These are phyloP conservation scores for Lepidium sativum DNA, from an alignment of 345 rosid genomes.

Conservation along the genomic window DNA sequence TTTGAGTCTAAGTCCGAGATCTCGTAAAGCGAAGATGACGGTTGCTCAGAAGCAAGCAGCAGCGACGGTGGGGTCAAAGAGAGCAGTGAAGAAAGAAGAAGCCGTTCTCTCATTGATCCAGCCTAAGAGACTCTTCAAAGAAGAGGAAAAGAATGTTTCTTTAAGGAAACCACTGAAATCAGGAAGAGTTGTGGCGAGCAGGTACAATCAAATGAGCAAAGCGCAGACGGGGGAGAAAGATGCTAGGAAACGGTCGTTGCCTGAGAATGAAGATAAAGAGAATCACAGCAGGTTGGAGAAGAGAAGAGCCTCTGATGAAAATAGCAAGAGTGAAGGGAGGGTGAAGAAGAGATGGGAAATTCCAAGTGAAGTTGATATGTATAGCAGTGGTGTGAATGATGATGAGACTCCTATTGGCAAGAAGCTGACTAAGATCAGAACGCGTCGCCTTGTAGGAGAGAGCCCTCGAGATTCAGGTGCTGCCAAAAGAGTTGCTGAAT, in stretches of 20 bases:
- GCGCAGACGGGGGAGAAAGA: constrained; percentile 20
- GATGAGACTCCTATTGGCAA: constrained; percentile 34
- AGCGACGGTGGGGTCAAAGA: constrained; percentile 56
- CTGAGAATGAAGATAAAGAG: constrained; percentile 58
- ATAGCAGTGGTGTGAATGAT: constrained; percentile 25
- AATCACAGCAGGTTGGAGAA: constrained; percentile 41
- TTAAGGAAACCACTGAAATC: constrained; percentile 50
- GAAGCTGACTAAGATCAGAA: constrained; percentile 68
- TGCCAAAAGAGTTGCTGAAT: constrained; percentile 76
- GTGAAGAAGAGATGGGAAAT: constrained; percentile 94
- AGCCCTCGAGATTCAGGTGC: constrained; percentile 92
- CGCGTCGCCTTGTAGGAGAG: constrained; percentile 33
- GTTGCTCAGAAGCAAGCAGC: constrained; percentile 52
- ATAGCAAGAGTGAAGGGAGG: constrained; percentile 33
- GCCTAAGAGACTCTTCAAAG: constrained; percentile 77
- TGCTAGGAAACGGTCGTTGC: constrained; percentile 58
- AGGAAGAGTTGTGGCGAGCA: constrained; percentile 68
- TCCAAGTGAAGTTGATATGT: constrained; percentile 48
- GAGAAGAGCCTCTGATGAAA: constrained; percentile 52
- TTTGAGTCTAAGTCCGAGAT: constrained; percentile 65
- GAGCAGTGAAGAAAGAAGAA: constrained; percentile 65
- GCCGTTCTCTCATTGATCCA: constrained; percentile 44
- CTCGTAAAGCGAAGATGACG: constrained; percentile 47
- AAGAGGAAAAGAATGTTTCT: constrained; percentile 52
- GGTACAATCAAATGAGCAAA: constrained; percentile 49